These are phyloP conservation scores for Penicilliopsis zonata DNA, from an alignment of 495 filamentous ascomycete species.

Conservation along the genomic window DNA sequence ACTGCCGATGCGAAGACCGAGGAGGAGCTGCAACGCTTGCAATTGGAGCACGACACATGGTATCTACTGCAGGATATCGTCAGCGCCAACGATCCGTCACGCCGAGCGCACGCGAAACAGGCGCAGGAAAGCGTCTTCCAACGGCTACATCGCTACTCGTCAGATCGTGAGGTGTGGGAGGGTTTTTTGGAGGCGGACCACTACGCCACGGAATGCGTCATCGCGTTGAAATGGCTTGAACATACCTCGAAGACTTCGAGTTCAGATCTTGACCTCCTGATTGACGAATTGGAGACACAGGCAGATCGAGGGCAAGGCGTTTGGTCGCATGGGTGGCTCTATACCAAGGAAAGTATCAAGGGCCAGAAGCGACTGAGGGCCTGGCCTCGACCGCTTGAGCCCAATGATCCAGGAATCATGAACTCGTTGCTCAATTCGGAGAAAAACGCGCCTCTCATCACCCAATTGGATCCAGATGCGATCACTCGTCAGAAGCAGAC, in stretches of 20 bases:
- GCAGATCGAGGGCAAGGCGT: slow-evolving; percentile 53
- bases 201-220: slow-evolving; percentile 60
- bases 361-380: slow-evolving; percentile 65
- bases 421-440: slow-evolving; percentile 44
- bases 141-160: slow-evolving; percentile 43
- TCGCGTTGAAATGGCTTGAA: slow-evolving; percentile 76
- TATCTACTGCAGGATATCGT: slow-evolving; percentile 60
- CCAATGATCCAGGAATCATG: slow-evolving; percentile 40
- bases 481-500: slow-evolving; percentile 59
- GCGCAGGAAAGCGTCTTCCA: slow-evolving; percentile 29
- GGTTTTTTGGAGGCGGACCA: slow-evolving; percentile 51
- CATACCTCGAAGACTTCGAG: slow-evolving; percentile 48
- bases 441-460: slow-evolving; percentile 54
- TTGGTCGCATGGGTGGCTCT: slow-evolving; percentile 80
- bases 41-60: slow-evolving; percentile 79
- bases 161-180: slow-evolving; percentile 51
- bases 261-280: slow-evolving; percentile 61
- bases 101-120: slow-evolving; percentile 19
- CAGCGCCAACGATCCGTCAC: slow-evolving; percentile 34
- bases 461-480: slow-evolving; percentile 92
- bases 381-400: slow-evolving; percentile 53
- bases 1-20: slow-evolving; percentile 20
- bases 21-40: slow-evolving; percentile 50
- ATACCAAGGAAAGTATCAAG: slow-evolving; percentile 84
- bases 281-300: slow-evolving; percentile 49